Base-by-base conservation (phyloP, 805 yeast species). In the Candida caryicola region DNA sequence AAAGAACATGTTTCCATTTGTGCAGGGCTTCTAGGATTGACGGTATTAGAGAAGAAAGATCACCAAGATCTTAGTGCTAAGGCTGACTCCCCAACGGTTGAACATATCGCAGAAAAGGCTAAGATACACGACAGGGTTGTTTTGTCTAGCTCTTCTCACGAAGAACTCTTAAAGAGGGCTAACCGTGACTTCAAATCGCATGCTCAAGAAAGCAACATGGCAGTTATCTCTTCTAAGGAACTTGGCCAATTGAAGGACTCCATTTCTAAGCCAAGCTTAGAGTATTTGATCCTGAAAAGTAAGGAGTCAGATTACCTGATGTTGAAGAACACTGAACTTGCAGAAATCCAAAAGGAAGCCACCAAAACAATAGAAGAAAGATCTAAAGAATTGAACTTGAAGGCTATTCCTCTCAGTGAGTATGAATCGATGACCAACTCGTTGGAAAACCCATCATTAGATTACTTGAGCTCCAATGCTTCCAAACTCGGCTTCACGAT, bases 281-380 rank as follows among this genome's bases (percentile, higher is more conserved):
- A 47, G 2, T 39, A 47, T 15, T 21, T 55, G 12, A 33, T 38
- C 17, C 31, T 39, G 4, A 52, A 52, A 40, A 48, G 54, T 6
- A 17, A 26, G 3, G 37, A 23, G 5, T 43, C 43, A 19, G 38
- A 33, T 14, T 37, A 43, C 9, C 17, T 28, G 7, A 34, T 37
- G 4, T 15, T 49, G 7, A 31, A 50, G 4, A 33, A 33, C 7
- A 39, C 21, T 2, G 46, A 49, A 19, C 40, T 39, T 13, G 39
- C 37, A 10, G 23, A 13, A 9, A 29, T 47, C 17, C n/a, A 30
- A 3, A 31, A 28, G 3, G 37, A 46, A 4, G 26, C 35, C 13
- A 17, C 19, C 2, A 44, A 42, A 10, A 14, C 34, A 2, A 17
- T 47, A 7, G 32, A 36, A 2, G 41, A 33, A 1, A 41, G 27